A percentile compares a stretch with the other conserved stretches of the same genome.
Evolutionary conservation across 306 rosid genomes (phyloP).

Genomic region (Dalbergia cultrata): DNA sequence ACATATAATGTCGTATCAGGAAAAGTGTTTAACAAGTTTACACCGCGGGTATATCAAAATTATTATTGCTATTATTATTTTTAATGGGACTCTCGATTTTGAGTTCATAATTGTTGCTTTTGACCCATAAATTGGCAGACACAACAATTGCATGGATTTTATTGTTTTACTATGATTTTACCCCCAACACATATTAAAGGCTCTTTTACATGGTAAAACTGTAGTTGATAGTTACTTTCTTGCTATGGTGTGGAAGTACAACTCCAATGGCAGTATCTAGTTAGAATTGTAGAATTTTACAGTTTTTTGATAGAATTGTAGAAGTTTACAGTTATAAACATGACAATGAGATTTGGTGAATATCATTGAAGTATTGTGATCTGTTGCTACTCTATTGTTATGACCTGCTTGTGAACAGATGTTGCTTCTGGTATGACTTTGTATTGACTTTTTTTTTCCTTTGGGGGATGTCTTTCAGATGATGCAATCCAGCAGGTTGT

Average conservation of each 20-base stretch:
- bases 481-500: slow-evolving; percentile 45
- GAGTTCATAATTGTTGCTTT: not conserved
- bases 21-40: no score
- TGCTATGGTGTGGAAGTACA: not conserved
- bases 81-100: not conserved
- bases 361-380: not conserved
- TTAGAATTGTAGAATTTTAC: not conserved
- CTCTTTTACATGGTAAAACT: not conserved
- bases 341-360: not conserved
- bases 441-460: not conserved
- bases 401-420: not conserved
- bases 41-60: not conserved
- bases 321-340: not conserved
- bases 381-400: not conserved
- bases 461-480: slow-evolving; percentile 32
- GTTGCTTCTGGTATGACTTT: not conserved
- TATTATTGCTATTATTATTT: no score
- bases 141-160: not conserved
- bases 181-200: not conserved
- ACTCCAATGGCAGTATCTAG: not conserved
- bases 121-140: not conserved
- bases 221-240: not conserved
- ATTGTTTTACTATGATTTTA: not conserved
- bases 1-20: no score
- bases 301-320: not conserved